These are phyloP conservation scores for Cryptosporidium parvum DNA, from an alignment of 169 alveolate genomes.

Conservation along the genomic window DNA sequence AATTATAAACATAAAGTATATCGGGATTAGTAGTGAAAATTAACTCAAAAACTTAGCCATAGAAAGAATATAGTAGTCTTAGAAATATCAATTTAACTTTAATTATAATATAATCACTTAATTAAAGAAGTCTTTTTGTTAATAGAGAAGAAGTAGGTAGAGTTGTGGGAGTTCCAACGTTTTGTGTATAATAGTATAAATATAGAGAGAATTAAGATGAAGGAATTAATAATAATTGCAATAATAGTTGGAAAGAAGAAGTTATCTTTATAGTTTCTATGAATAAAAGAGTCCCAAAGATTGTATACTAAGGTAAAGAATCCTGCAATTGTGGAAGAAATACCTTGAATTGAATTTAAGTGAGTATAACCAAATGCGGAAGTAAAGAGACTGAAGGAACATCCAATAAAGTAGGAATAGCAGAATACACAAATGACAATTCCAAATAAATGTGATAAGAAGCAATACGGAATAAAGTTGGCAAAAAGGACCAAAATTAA, in stretches of 20 bases:
- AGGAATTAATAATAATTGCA: slow-evolving; percentile 32
- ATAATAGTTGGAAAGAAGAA: slow-evolving; percentile 17
- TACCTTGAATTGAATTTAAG: slow-evolving; percentile 54
- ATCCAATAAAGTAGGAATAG: slow-evolving; percentile 71
- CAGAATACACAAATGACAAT: slow-evolving; percentile 57
- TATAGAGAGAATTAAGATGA: slow-evolving; percentile 32
- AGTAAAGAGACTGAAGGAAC: slow-evolving; percentile 59
- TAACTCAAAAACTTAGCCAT: background rate
- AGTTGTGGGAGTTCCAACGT: slow-evolving; percentile 40
- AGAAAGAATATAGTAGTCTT: background rate
- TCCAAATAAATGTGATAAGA: slow-evolving; percentile 48
- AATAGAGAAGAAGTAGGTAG: slow-evolving; percentile 20
- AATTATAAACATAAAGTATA: too few relatives aligned
- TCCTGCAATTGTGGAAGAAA: slow-evolving; percentile 74
- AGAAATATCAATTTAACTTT: background rate
- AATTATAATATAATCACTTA: slow-evolving; percentile 25
- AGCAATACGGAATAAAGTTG: slow-evolving; percentile 37
- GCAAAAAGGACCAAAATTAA: slow-evolving; percentile 46
- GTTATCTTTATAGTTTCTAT: background rate
- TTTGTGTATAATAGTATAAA: slow-evolving; percentile 8
- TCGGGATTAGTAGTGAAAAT: background rate
- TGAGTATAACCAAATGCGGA: slow-evolving; percentile 58
- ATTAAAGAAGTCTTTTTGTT: slow-evolving; percentile 29
- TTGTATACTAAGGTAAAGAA: slow-evolving; percentile 29
- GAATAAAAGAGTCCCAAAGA: slow-evolving; percentile 56